Evolutionary conservation across 2,329 filamentous ascomycete species (phyloP).

Genomic region (Macrophomina phaseolina): DNA sequence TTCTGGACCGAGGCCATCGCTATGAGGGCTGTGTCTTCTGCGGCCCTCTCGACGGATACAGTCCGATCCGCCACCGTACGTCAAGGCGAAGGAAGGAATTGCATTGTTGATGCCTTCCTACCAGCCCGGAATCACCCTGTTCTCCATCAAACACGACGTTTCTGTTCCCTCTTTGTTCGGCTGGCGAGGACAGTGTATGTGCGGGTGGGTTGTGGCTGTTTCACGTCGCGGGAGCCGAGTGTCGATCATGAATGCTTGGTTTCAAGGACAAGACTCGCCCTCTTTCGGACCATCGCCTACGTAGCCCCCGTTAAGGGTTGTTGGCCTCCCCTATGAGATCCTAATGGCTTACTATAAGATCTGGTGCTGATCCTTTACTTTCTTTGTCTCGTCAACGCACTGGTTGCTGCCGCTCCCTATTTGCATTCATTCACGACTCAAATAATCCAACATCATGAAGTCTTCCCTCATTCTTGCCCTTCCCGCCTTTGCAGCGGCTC

Average conservation of each 20-base stretch:
- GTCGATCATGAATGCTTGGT: slow-evolving; percentile 18
- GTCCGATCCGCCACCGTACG: too few relatives aligned
- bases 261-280: slow-evolving; percentile 7
- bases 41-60: too few relatives aligned
- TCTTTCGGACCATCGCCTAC: background rate
- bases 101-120: background rate
- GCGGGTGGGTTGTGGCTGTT: slow-evolving; percentile 21
- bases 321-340: background rate
- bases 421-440: background rate
- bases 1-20: background rate
- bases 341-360: background rate
- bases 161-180: background rate
- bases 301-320: background rate
- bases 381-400: slow-evolving; percentile 4
- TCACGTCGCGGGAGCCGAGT: slow-evolving; percentile 13
- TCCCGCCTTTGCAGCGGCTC: slow-evolving; percentile 7
- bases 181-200: background rate
- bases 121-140: background rate
- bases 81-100: too few relatives aligned
- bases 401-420: background rate
- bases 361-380: background rate
- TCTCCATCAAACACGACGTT: background rate
- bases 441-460: background rate
- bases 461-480: slow-evolving; percentile 8
- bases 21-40: background rate